Evolutionary conservation across 495 filamentous ascomycete genomes (phyloP), one percentile per base, ranked within the genome.

Genomic region (Glarea lozoyensis): DNA sequence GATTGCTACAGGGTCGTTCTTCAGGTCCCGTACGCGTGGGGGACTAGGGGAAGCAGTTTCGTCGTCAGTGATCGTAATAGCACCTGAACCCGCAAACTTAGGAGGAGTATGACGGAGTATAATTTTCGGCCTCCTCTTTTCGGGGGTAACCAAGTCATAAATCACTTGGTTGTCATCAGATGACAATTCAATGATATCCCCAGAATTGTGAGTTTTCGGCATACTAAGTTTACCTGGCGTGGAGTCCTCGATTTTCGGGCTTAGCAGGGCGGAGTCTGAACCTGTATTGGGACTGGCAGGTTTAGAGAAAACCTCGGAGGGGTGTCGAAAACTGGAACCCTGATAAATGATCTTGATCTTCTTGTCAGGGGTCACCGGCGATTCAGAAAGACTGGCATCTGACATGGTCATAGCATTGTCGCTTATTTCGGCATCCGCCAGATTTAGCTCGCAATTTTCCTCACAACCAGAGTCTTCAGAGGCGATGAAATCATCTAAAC

Each of bases 401-500:
- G 45, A 37, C 1, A 49, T 34, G 2, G 43, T 17, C 40, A 37
- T 20, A 32, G 55, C 33, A 11, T 67, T 36, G 11, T 50, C 40
- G n/a, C 35, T 40, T 10, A 38, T 32, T 20, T 50, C 46, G 3
- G 27, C 34, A 39, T 46, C 47, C 5, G 43, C 48, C 31, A 52
- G 42, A 29, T 56, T 40, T 9, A 57, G 43, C 20, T 46, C 41
- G 1, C 17, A 18, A 13, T 67, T 55, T 24, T 72, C 66, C 22
- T 64, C 58, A 37, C 64, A 48, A 32, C 68, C 53, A 30, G 66
- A 61, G 11, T 75, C 54, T n/a, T 68, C 72, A 3, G 66, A 66
- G 37, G 53, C 45, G n/a, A 57, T 46, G 27, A 53, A 53, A 43
- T 64, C 59, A 17, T 59, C 58, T 10, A 60, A 45, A 25, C 32